Conservation (phyloP, 192 early-diverging fungal genomes). For the Backusella psychrophila region DNA sequence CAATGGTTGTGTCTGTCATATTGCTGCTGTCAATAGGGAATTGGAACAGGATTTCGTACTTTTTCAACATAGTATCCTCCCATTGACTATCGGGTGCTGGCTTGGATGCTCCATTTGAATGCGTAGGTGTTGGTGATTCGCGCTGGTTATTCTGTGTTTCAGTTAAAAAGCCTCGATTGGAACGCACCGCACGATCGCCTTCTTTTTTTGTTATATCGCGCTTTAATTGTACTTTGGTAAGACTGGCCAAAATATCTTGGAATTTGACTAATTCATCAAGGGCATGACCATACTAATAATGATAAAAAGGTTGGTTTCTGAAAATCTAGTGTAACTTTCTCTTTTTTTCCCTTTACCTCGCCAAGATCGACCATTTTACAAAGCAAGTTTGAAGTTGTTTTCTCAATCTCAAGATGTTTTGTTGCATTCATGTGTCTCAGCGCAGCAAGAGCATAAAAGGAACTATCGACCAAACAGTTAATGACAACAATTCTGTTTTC, state of each 20-base stretch:
- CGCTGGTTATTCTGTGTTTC: not conserved
- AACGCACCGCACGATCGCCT: not conserved
- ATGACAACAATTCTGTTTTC: constrained; percentile 5
- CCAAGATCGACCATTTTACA: constrained; percentile 48
- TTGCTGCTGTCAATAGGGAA: constrained; percentile 23
- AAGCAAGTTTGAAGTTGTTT: constrained; percentile 49
- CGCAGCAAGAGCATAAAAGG: constrained; percentile 30
- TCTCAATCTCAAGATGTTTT: constrained; percentile 48
- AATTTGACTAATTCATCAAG: constrained; percentile 42
- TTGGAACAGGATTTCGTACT: constrained; percentile 19
- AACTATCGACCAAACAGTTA: constrained; percentile 31
- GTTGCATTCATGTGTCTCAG: constrained; percentile 31
- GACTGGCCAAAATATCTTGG: constrained; percentile 31
- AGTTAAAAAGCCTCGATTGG: not conserved
- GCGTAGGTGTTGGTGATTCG: not conserved
- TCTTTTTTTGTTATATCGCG: not conserved
- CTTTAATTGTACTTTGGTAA: constrained; percentile 20
- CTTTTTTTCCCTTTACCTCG: constrained; percentile 34
- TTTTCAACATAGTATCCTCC: constrained; percentile 19
- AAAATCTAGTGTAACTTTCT: not conserved
- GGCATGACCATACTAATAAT: constrained; percentile 43
- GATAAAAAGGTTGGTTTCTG: constrained; percentile 7
- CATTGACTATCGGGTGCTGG: not conserved
- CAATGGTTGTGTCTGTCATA: constrained; percentile 18
- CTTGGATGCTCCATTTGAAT: not conserved